These are phyloP conservation scores for Brassica hybrid DNA, from an alignment of 441 rosid species.

Conservation along the genomic window DNA sequence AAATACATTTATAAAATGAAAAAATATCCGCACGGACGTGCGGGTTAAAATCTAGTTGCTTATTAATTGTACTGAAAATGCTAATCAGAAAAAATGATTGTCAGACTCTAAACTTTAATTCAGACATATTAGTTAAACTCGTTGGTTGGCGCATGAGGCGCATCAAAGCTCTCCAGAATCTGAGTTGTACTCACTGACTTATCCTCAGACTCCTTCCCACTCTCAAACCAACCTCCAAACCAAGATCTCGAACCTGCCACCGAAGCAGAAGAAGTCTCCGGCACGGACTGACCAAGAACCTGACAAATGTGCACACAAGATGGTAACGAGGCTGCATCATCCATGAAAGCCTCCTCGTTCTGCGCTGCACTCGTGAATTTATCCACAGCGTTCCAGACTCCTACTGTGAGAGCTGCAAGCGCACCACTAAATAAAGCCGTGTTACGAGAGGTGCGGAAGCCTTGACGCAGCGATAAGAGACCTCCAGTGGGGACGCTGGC, in stretches of 20 bases:
- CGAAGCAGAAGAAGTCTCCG: neutral
- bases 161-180: neutral
- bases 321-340: neutral
- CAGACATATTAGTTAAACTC: too few species aligned
- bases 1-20: too few species aligned
- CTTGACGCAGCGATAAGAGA: too few species aligned
- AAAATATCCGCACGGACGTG: too few species aligned
- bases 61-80: constrained; percentile 10
- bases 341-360: neutral
- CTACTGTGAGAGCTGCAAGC: too few species aligned
- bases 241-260: neutral
- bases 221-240: neutral
- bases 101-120: constrained; percentile 1
- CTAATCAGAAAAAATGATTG: constrained; percentile 27
- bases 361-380: too few species aligned
- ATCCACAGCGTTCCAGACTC: too few species aligned
- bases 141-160: neutral
- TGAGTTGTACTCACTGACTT: neutral
- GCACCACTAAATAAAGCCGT: too few species aligned
- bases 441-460: too few species aligned
- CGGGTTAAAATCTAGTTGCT: neutral
- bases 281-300: neutral
- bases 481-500: too few species aligned
- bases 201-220: neutral
- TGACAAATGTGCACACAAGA: neutral